Evolutionary conservation across 176 grass and related monocot genomes (phyloP), one percentile per base, ranked within the genome.

Genomic region (Phragmites australis): DNA sequence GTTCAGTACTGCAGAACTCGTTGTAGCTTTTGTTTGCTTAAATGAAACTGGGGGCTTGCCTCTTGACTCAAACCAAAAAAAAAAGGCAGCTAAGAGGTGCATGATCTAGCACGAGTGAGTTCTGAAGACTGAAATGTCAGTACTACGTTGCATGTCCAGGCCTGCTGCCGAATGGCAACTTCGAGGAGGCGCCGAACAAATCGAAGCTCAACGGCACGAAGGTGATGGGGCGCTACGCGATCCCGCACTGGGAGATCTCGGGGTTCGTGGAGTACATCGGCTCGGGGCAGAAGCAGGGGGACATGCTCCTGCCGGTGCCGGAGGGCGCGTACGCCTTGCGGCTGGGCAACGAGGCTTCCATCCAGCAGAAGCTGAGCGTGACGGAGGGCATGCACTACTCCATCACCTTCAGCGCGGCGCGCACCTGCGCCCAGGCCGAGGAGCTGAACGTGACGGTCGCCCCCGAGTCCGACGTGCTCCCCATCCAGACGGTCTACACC

Each of bases 361-460:
- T 93, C 66, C 78, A 27, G 73, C 91, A 85, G 87, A 67, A 50
- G 52, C 53, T 93, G 61, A n/a, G 9, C 53, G 8, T 93, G 40
- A 70, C 77, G 19, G 55, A 4, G n/a, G 77, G 91, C 54, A 54
- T 51, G 42, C 58, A 45, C 91, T 90, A 93, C 81, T 57, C 87
- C 39, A 32, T 93, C 81, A 90, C 91, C 73, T 90, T 93, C 87
- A 82, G 84, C 84, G 87, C 87, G 8, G 84, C 77, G 31, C 91
- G 91, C 52, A 93, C 87, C 49, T 93, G 91, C 74, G 91, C 91
- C 1, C 87, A 90, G 84, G 48, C 82, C 51, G 91, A 87, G 85
- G 42, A 66, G 65, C 81, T 93, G 58, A 85, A 93, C 68, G 57
- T 93, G 1, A 87, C 84, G 2, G 81, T 82, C 14, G 81, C 62